These are phyloP conservation scores for Candida neerlandica DNA, from an alignment of 1,139 yeast species.

Conservation along the genomic window DNA sequence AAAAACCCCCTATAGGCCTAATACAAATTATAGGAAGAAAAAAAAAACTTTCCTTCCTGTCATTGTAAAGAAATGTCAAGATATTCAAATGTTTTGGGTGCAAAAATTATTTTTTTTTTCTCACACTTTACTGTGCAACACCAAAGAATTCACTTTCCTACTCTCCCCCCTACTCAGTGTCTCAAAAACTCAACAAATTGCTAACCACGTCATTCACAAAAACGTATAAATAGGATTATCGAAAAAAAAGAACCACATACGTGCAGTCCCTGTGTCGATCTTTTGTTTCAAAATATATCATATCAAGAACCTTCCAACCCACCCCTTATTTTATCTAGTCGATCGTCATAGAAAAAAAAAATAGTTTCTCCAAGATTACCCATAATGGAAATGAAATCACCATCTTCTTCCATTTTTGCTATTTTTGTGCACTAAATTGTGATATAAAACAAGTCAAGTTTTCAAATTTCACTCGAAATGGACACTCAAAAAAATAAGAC, in stretches of 20 bases:
- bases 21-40: neutral
- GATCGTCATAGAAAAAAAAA: neutral
- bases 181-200: neutral
- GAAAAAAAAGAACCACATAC: neutral
- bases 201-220: neutral
- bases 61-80: neutral
- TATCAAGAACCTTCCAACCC: too few species aligned
- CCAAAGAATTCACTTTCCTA: neutral
- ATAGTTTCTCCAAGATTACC: neutral
- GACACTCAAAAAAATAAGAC: neutral
- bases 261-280: neutral
- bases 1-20: neutral
- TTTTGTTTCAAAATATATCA: neutral
- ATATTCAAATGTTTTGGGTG: neutral
- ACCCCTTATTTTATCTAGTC: neutral
- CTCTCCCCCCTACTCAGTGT: neutral
- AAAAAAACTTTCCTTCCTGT: neutral
- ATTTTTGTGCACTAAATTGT: neutral
- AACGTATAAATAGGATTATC: neutral
- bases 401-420: neutral
- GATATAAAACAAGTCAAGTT: neutral
- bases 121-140: neutral
- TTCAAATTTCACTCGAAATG: neutral
- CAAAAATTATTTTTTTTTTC: constrained; percentile 1
- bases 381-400: neutral